Evolutionary conservation across 164 flowering plant genomes (phyloP), one percentile per base, ranked within the genome.

Genomic region (Warburgia ugandensis): DNA sequence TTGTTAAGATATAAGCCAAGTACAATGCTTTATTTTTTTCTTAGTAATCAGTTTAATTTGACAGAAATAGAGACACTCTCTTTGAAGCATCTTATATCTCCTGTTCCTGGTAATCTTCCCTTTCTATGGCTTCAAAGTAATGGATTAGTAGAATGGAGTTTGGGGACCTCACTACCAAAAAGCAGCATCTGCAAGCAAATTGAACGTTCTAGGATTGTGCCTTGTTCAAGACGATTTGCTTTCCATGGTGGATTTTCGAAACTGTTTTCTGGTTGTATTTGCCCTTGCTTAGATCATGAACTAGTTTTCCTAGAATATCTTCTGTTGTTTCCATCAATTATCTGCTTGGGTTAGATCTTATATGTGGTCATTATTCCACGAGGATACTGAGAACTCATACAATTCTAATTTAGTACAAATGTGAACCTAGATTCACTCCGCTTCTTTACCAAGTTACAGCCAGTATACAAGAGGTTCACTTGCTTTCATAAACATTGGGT

Each of bases 211-310:
- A 61, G 55, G 19, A 10, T 58, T 25, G 16, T 29, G 46, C 11
- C n/a, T 23, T 50, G 14, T n/a, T 64, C 67, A 20, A 68, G 69
- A 49, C 39, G 37, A 56, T 59, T 60, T 50, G 65, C 62, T 56
- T 73, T 60, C 39, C 70, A 62, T 63, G 81, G 81, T 76, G 40
- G 52, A 23, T 37, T 37, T 37, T n/a, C 31, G 9, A 11, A 21
- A 6, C 12, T 32, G 25, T 32, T 23, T 35, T 12, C 13, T 2
- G 29, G 22, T 32, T 20, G 5, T 25, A 31, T 39, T 30, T 48
- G 19, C 14, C 17, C 16, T 17, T 29, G 1, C 17, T 6, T 13
- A 31, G 25, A 17, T 16, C n/a, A 12, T 27, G 37, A 29, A 48
- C 20, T 19, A 4, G 8, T 19, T 28, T 26, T 14, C 13, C n/a